These are phyloP conservation scores for Maudiozyma saulgeensis DNA, from an alignment of 805 yeast species.

Conservation along the genomic window DNA sequence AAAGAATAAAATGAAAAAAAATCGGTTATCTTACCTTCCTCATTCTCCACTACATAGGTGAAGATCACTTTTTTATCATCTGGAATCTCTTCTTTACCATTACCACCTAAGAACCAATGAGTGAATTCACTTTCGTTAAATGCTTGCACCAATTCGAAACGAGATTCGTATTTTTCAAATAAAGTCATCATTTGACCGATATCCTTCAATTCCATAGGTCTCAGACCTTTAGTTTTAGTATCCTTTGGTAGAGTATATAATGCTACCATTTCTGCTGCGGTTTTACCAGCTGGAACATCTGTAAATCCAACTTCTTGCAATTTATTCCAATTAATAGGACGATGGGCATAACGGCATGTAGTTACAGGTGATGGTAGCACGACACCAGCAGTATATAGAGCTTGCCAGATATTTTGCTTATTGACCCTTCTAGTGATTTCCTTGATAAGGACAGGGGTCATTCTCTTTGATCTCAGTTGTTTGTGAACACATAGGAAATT, in stretches of 20 bases:
- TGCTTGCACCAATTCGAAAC: conserved; percentile 64
- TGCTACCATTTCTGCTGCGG: conserved; percentile 64
- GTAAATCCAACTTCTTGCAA: conserved; percentile 86
- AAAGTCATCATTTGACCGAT: conserved; percentile 53
- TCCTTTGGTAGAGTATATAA: conserved; percentile 49
- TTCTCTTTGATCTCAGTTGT: conserved; percentile 82
- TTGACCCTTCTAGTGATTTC: conserved; percentile 93
- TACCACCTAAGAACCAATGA: conserved; percentile 73
- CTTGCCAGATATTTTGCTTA: conserved; percentile 82
- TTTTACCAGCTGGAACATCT: conserved; percentile 59
- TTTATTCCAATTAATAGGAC: conserved; percentile 89
- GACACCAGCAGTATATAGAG: conserved; percentile 86
- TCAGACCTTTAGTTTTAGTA: conserved; percentile 43
- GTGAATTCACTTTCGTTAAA: conserved; percentile 49
- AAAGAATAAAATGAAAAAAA: conserved; percentile 82
- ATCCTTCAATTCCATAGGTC: conserved; percentile 47
- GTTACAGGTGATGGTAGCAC: conserved; percentile 88
- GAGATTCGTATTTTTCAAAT: conserved; percentile 50
- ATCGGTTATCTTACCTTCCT: conserved; percentile 61
- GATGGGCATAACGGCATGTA: conserved; percentile 82
- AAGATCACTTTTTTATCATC: conserved; percentile 43
- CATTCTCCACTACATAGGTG: conserved; percentile 63
- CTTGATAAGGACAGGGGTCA: conserved; percentile 88
- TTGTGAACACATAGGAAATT: conserved; percentile 93
- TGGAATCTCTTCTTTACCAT: conserved; percentile 17